A percentile compares a stretch with the other conserved stretches of the same genome.
Conservation (phyloP, 2,329 filamentous ascomycete genomes). For the Phoma sp. region DNA sequence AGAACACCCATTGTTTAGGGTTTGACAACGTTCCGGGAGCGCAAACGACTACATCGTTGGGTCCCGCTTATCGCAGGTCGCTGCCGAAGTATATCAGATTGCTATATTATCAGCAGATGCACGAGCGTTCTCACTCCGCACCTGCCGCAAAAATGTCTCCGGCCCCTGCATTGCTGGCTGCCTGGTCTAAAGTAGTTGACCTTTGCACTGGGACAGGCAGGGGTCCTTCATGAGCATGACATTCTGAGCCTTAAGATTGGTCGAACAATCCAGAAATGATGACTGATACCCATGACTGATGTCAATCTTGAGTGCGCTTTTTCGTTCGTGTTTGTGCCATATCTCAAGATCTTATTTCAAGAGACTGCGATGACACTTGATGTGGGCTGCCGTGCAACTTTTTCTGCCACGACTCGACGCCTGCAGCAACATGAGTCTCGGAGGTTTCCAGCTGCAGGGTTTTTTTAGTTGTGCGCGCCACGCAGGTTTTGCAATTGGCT, state of each 20-base stretch:
- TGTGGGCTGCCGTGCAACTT: neutral
- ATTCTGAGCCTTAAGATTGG: neutral
- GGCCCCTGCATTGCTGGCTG: slow-evolving; percentile 7
- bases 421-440: neutral
- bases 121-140: neutral
- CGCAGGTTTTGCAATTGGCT: neutral
- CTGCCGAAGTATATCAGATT: too few relatives aligned
- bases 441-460: neutral
- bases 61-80: neutral
- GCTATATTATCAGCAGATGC: neutral
- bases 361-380: neutral
- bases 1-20: neutral
- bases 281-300: too few relatives aligned
- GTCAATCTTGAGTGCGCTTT: too few relatives aligned
- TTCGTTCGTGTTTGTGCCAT: neutral
- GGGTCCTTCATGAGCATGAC: neutral
- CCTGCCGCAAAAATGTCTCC: neutral
- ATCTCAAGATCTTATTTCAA: neutral
- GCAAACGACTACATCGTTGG: too few relatives aligned
- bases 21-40: neutral
- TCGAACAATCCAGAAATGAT: neutral
- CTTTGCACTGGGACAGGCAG: slow-evolving; percentile 5
- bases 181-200: slow-evolving; percentile 1
- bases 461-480: neutral
- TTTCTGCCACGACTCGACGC: neutral